Evolutionary conservation across 257 asterid genomes (phyloP).

Genomic region (Thymus mandschuricus): DNA sequence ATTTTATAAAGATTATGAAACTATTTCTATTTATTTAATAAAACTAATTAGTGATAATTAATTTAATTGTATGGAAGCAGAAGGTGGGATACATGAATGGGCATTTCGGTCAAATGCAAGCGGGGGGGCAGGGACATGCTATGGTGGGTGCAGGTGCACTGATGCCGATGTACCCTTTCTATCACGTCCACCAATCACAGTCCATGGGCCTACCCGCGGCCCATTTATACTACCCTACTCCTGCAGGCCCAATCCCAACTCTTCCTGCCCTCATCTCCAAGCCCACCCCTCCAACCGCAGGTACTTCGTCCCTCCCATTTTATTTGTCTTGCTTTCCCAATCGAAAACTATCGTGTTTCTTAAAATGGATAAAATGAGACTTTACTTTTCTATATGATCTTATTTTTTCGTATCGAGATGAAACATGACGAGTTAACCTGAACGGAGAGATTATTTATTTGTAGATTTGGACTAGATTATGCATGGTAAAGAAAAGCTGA

Average conservation of each 20-base stretch:
- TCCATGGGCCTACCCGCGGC: slow-evolving; percentile 84
- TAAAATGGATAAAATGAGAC: too few species aligned
- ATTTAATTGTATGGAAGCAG: slow-evolving; percentile 32
- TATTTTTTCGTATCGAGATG: too few species aligned
- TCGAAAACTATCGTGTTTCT: too few species aligned
- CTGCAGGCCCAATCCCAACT: slow-evolving; percentile 56
- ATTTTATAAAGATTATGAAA: not conserved
- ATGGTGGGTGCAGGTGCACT: slow-evolving; percentile 66
- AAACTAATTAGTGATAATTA: not conserved
- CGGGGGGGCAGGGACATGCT: slow-evolving; percentile 48
- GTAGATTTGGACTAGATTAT: too few species aligned
- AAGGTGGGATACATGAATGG: slow-evolving; percentile 84
- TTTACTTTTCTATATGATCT: too few species aligned
- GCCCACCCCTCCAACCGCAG: slow-evolving; percentile 76
- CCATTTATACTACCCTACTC: slow-evolving; percentile 62
- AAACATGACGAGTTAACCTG: too few species aligned
- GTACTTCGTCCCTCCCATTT: slow-evolving; percentile 33
- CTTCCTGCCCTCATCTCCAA: slow-evolving; percentile 64
- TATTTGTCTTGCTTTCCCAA: too few species aligned
- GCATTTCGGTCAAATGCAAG: slow-evolving; percentile 67
- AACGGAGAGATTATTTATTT: too few species aligned
- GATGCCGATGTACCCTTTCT: slow-evolving; percentile 81
- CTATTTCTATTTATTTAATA: not conserved
- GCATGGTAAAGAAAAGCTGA: not conserved
- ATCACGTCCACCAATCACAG: slow-evolving; percentile 70